These are phyloP conservation scores for Cicer cuneatum DNA, from an alignment of 306 rosid species.

Conservation along the genomic window DNA sequence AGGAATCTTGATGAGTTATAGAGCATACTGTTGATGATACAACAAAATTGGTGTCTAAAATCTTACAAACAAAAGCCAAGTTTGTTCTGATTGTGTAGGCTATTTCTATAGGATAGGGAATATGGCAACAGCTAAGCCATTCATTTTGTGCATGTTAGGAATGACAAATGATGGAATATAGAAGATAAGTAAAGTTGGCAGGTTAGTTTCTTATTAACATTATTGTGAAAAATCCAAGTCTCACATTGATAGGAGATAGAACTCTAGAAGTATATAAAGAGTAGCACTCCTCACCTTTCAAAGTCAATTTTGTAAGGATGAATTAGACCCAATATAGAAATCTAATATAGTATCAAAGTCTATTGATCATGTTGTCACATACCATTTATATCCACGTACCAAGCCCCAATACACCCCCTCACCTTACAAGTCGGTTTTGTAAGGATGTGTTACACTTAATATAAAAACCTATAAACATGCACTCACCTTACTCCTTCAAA, in stretches of 20 bases:
- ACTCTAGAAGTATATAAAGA: too few species aligned
- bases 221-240: too few species aligned
- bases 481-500: neutral
- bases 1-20: neutral
- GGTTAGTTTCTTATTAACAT: conserved; percentile 3
- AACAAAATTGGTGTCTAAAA: neutral
- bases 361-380: too few species aligned
- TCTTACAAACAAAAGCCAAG: neutral
- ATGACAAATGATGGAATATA: conserved; percentile 1
- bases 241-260: too few species aligned
- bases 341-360: too few species aligned
- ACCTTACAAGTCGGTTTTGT: too few species aligned
- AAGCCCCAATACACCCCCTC: too few species aligned
- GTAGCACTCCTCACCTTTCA: too few species aligned
- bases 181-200: neutral
- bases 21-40: neutral
- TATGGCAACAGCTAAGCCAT: neutral
- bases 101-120: neutral
- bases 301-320: too few species aligned
- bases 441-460: too few species aligned
- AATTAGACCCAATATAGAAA: too few species aligned
- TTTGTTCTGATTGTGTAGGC: conserved; percentile 4
- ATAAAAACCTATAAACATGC: neutral
- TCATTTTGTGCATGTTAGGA: conserved; percentile 2
- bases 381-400: too few species aligned